phyloP scores from a whole-genome alignment of 2,329 filamentous ascomycete genomes.

The Hypocrella siamensis region DNA sequence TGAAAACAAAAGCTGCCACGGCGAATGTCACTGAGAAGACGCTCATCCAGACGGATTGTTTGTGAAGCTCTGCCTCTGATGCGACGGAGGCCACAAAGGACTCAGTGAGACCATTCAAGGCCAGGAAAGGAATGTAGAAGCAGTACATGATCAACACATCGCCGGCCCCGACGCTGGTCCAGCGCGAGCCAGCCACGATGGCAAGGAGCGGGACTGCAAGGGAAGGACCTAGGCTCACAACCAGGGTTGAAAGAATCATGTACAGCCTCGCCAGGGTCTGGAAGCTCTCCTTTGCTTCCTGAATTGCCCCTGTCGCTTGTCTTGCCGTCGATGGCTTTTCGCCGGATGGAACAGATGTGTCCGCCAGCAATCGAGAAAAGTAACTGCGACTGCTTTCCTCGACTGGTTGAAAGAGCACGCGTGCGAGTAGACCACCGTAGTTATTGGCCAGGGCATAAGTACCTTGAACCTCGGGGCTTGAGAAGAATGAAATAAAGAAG shows the following conservation, averaged over 20 bases:
- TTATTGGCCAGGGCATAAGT: constrained; percentile 89
- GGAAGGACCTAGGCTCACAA: constrained; percentile 57
- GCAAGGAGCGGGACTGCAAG: constrained; percentile 59
- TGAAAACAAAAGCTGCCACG: constrained; percentile 55
- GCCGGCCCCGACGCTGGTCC: constrained; percentile 60
- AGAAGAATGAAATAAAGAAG: constrained; percentile 65
- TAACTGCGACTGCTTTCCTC: constrained; percentile 86
- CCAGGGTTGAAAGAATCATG: constrained; percentile 52
- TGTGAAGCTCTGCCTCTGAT: constrained; percentile 54
- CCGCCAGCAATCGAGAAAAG: constrained; percentile 63
- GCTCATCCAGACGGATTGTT: constrained; percentile 73
- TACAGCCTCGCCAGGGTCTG: constrained; percentile 56
- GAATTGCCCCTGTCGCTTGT: constrained; percentile 8
- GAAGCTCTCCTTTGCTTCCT: constrained; percentile 35
- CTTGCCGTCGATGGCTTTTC: constrained; percentile 5
- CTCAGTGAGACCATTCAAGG: constrained; percentile 81
- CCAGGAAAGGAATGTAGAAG: constrained; percentile 85
- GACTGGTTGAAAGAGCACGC: constrained; percentile 84
- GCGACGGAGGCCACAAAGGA: constrained; percentile 86
- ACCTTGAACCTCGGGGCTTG: constrained; percentile 68
- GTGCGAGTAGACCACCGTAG: constrained; percentile 77
- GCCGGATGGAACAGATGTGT: constrained; percentile 8
- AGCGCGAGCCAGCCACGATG: constrained; percentile 61
- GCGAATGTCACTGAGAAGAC: constrained; percentile 66
- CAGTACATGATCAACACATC: constrained; percentile 66